Conservation (phyloP, 78 protist genomes). For the slime mould (Dictyostelium discoideum) region DNA sequence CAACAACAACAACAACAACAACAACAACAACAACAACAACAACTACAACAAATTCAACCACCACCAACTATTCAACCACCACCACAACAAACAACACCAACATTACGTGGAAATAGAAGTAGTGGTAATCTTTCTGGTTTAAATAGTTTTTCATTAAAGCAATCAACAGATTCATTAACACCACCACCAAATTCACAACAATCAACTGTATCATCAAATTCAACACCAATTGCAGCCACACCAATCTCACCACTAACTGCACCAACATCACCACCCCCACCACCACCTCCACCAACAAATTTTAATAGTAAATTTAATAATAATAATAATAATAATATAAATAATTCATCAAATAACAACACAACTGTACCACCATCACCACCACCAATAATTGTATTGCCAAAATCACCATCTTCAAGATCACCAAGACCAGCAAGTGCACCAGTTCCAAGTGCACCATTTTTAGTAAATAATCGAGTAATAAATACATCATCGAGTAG, state of each 20-base stretch:
- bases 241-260: constrained; percentile 19
- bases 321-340: background rate
- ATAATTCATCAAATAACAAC: background rate
- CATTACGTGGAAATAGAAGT: background rate
- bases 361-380: constrained; percentile 16
- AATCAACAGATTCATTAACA: constrained; percentile 56
- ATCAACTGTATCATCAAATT: background rate
- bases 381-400: constrained; percentile 40
- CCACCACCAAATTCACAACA: constrained; percentile 38
- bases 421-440: constrained; percentile 68
- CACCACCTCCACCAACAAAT: background rate
- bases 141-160: constrained; percentile 8
- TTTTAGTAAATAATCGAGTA: constrained; percentile 24
- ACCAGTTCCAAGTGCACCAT: constrained; percentile 70
- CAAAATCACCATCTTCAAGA: constrained; percentile 65
- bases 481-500: background rate
- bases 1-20: background rate
- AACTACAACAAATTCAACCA: background rate
- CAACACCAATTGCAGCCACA: constrained; percentile 34
- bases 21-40: background rate
- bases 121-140: background rate
- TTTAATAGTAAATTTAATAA: background rate
- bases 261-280: constrained; percentile 31
- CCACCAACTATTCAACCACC: background rate
- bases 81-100: background rate